Percentiles rank a stretch among this genome's conserved stretches.
phyloP scores from a whole-genome alignment of 2,329 filamentous ascomycete species.

The Tolypocladium album region DNA sequence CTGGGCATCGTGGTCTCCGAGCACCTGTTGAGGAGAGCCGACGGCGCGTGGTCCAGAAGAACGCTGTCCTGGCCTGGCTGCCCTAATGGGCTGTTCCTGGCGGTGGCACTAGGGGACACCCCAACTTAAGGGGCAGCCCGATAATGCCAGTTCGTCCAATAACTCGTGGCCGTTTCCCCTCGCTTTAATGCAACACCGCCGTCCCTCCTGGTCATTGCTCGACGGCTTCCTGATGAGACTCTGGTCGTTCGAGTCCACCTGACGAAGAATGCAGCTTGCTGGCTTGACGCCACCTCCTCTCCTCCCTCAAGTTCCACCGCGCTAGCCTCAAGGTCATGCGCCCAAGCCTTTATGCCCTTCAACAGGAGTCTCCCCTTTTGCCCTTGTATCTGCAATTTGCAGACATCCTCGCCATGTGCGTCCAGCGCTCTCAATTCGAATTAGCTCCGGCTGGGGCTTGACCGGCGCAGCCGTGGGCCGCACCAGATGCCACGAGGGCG shows the following conservation, averaged over 20 bases:
- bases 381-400: background rate
- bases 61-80: background rate
- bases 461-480: background rate
- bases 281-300: conserved; percentile 1
- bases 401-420: background rate
- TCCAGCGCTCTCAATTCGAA: background rate
- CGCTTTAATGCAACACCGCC: background rate
- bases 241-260: background rate
- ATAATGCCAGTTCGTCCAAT: background rate
- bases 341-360: background rate
- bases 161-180: background rate
- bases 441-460: background rate
- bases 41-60: background rate
- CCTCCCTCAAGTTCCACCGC: conserved; percentile 1
- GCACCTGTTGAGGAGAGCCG: background rate
- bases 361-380: background rate
- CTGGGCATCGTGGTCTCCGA: background rate
- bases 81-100: background rate
- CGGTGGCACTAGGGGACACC: background rate
- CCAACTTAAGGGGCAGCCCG: background rate
- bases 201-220: background rate
- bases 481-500: background rate
- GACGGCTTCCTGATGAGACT: background rate
- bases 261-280: background rate
- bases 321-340: background rate